These are phyloP conservation scores for Parascedosporium putredinis DNA, from an alignment of 2,329 filamentous ascomycete genomes.

Conservation along the genomic window DNA sequence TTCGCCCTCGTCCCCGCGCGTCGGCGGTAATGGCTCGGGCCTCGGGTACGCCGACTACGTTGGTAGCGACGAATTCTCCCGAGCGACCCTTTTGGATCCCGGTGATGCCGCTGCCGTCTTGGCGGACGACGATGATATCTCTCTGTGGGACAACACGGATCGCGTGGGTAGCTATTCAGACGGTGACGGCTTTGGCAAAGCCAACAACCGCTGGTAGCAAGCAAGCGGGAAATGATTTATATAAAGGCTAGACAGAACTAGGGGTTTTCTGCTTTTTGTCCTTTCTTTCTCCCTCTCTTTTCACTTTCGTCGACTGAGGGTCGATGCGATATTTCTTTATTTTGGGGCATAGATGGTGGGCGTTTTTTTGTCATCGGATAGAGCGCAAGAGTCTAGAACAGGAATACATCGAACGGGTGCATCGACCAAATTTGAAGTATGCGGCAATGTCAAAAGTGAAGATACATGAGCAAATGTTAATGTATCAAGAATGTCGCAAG, in stretches of 20 bases:
- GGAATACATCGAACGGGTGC: no score
- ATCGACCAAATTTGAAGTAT: no score
- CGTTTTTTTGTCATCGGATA: no score
- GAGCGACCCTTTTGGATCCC: conserved; percentile 33
- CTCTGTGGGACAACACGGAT: conserved; percentile 37
- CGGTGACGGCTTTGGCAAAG: conserved; percentile 1
- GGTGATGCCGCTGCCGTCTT: conserved; percentile 43
- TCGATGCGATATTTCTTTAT: no score
- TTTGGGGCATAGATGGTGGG: background rate
- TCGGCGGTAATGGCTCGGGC: conserved; percentile 5
- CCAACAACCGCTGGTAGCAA: background rate
- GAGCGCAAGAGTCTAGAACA: no score
- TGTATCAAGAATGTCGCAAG: no score
- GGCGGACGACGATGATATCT: conserved; percentile 50
- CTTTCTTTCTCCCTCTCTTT: no score
- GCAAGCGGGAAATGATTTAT: no score
- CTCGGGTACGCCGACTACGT: conserved; percentile 22
- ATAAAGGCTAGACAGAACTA: background rate
- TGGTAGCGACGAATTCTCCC: conserved; percentile 25
- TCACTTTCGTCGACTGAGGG: no score
- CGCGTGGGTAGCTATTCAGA: background rate
- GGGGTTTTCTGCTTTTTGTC: background rate
- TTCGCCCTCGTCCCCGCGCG: conserved; percentile 2
- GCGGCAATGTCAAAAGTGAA: no score
- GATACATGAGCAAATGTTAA: no score